Evolutionary conservation across 2,329 filamentous ascomycete species (phyloP).

Genomic region (Aspergillus nomiae): DNA sequence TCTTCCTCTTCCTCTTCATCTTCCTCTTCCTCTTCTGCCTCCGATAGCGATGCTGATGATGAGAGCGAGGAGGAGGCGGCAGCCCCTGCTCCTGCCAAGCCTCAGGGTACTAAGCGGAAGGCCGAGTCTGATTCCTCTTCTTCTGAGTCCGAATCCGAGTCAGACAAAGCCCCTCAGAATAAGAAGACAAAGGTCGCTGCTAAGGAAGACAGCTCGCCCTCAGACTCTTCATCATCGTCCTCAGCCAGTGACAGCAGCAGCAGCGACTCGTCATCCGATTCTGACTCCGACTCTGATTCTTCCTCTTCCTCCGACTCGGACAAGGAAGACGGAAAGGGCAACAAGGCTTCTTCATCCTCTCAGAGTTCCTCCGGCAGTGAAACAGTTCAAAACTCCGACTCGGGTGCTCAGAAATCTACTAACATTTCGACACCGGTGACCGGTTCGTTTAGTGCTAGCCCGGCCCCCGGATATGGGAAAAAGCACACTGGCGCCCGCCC

Average conservation of each 20-base stretch:
- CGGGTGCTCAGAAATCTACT: conserved; percentile 26
- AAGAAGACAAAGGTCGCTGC: conserved; percentile 56
- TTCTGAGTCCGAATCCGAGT: conserved; percentile 36
- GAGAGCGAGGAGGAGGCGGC: conserved; percentile 56
- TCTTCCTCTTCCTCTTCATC: conserved; percentile 40
- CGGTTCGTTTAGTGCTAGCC: conserved; percentile 57
- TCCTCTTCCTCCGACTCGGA: conserved; percentile 29
- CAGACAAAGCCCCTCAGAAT: conserved; percentile 48
- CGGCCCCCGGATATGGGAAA: conserved; percentile 33
- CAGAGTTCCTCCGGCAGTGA: conserved; percentile 31
- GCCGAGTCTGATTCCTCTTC: conserved; percentile 48
- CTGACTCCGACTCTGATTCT: conserved; percentile 21
- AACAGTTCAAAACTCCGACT: conserved; percentile 33
- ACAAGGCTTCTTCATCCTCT: conserved; percentile 18
- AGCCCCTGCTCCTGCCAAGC: conserved; percentile 34
- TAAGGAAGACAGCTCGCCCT: conserved; percentile 39
- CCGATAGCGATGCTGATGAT: conserved; percentile 56
- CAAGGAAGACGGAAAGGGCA: conserved; percentile 15
- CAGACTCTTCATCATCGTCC: conserved; percentile 40
- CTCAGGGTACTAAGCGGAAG: conserved; percentile 61
- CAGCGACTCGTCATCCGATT: conserved; percentile 22
- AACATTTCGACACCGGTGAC: conserved; percentile 29
- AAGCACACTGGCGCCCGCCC: conserved; percentile 56
- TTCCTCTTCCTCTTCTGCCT: conserved; percentile 36
- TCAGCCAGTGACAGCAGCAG: conserved; percentile 15